Evolutionary conservation across 306 rosid genomes (phyloP).

Genomic region (Betula pendula): DNA sequence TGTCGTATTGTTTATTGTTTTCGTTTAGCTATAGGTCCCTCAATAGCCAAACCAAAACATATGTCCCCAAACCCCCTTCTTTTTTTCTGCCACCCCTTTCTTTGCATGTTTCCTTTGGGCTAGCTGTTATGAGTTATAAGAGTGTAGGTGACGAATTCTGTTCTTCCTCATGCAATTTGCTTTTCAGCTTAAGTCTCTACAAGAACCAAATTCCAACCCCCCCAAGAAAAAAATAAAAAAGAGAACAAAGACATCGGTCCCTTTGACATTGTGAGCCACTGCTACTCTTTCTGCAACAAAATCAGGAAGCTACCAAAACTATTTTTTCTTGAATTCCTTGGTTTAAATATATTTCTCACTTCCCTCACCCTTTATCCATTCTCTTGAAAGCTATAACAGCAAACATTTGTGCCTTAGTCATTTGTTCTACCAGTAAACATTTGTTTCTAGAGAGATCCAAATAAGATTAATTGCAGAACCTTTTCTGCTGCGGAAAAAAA

Average conservation of each 20-base stretch:
- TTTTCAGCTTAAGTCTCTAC: background rate
- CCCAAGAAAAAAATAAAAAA: background rate
- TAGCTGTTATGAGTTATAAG: background rate
- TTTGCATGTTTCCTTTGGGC: background rate
- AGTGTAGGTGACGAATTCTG: background rate
- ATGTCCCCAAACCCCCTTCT: background rate
- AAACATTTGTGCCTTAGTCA: conserved; percentile 7
- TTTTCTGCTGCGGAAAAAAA: conserved; percentile 9
- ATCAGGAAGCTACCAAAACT: background rate
- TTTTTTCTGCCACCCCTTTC: background rate
- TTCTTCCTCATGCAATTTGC: background rate
- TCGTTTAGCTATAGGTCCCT: background rate
- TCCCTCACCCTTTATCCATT: background rate
- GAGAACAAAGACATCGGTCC: no score
- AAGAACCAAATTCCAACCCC: no score
- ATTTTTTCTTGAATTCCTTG: background rate
- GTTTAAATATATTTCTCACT: conserved; percentile 2
- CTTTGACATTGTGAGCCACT: no score
- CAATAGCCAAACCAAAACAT: background rate
- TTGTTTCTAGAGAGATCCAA: conserved; percentile 15
- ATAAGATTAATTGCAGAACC: conserved; percentile 18
- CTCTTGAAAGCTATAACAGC: background rate
- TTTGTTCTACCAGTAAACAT: background rate
- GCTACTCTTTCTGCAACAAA: no score
- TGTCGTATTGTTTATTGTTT: background rate